Base-by-base conservation (phyloP, 2,329 filamentous ascomycete species). In the Nemania serpens region DNA sequence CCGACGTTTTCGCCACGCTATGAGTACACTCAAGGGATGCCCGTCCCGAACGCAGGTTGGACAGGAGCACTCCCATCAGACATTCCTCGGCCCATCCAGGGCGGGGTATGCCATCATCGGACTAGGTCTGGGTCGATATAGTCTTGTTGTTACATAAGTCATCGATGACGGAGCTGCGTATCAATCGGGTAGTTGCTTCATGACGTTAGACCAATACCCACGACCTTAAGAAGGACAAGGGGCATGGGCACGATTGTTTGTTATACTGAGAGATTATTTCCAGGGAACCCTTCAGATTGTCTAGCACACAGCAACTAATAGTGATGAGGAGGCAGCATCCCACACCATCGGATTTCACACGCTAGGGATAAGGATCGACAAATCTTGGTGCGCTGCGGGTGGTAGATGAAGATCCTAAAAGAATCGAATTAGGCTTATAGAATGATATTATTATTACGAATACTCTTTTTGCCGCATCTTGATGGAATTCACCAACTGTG, bases 91-190 rank as follows among this genome's bases (percentile, higher is more conserved):
- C 50, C 51, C 2, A 61, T 50, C 18, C 57, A 60, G 18, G 53
- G 58, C 33, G 45, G 53, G 7, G 4, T 49, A 25, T 58, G 36
- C 29, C 56, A 57, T 47, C 39, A 42, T 25, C 53, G 61, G 43
- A 55, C 58, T 37, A 56, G 63, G 22, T 63, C 57, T 46, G 63
- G 58, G 41, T 65, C 63, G 56, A 46, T 65, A 36, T 65, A 51
- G 45, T 17, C 29, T 25, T 50, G 2, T 33, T 13, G 12, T 33
- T 13, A 7, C n/a, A 15, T 15, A 34, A 9, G 13, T 18, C 6
- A 22, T 49, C 13, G 6, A 55, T 17, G 5, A 15, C 34, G 29
- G 18, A 15, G 48, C 9, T 29, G 25, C 18, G 17, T 29, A 36
- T 54, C 33, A n/a, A 18, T 17, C 12, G 4, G 36, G 36, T 7